phyloP scores from a whole-genome alignment of 176 grass and related monocot species.

The Carex parvula region DNA sequence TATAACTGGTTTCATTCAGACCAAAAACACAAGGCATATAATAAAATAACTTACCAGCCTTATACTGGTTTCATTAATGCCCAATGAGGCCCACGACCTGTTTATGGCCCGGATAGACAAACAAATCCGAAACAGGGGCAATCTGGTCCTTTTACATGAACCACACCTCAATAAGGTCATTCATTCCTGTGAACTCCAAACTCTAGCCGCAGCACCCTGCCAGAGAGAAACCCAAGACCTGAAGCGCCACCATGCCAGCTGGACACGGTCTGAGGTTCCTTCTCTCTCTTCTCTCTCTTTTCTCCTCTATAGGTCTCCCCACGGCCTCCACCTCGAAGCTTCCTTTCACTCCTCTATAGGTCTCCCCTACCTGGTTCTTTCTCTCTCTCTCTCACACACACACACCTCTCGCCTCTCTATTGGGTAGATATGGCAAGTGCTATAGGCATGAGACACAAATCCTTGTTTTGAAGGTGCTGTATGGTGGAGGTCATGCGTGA shows the following conservation, averaged over 20 bases:
- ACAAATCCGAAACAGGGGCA: not conserved
- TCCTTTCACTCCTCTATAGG: too few species aligned
- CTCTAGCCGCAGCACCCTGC: conserved; percentile 24
- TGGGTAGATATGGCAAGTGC: too few species aligned
- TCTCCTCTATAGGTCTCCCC: too few species aligned
- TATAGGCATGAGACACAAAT: too few species aligned
- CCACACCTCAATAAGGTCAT: not conserved
- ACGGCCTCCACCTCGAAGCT: too few species aligned
- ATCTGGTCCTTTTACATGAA: not conserved
- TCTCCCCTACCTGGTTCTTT: too few species aligned
- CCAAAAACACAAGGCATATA: too few species aligned
- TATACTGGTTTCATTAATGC: not conserved
- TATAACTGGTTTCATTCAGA: too few species aligned
- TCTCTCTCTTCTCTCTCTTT: conserved; percentile 41
- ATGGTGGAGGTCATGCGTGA: too few species aligned
- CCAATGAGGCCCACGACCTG: not conserved
- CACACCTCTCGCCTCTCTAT: too few species aligned
- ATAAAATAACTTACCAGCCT: not conserved
- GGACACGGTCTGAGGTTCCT: conserved; percentile 68
- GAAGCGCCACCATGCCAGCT: conserved; percentile 57
- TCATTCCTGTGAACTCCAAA: not conserved
- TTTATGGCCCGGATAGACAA: not conserved
- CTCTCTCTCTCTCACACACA: too few species aligned
- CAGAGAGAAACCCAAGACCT: not conserved
- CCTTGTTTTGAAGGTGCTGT: too few species aligned